Evolutionary conservation across 2,329 filamentous ascomycete genomes (phyloP), one percentile per base, ranked within the genome.

Genomic region (Penicillium sp.): DNA sequence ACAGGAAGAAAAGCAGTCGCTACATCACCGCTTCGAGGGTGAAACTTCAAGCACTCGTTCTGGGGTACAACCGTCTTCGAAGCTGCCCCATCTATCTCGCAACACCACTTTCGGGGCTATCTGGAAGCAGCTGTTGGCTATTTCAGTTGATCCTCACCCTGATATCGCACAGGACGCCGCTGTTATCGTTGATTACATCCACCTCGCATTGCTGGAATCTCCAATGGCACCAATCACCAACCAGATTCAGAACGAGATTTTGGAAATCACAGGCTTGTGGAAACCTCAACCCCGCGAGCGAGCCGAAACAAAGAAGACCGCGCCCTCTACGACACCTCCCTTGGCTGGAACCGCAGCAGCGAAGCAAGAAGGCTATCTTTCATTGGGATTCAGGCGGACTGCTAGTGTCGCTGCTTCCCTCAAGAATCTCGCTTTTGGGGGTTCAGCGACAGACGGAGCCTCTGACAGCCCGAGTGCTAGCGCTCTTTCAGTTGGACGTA

Each of bases 81-180:
- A 71, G 22, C 52, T 63, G 8, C 64, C 58, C 28, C 63, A 56
- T n/a, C 41, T 71, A 38, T 89, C 91, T 11, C 84, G 88, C 56
- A 93, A 95, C 64, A 95, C 90, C 0, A 88, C 95, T 14, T 96
- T 95, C 67, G 87, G 91, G 27, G 88, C 91, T 1, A 87, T 95
- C 54, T 99, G 93, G 93, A 93, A 95, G 67, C 88, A 96, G 63
- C 79, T 95, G 36, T 76, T 96, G 51, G 88, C 95, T 54, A 79
- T 97, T 68, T 92, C 89, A 37, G 89, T 95, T 14, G 93, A 99
- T 65, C 92, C 93, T 34, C 91, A 96, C 64, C 90, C 92, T 1
- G 92, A 97, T 64, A 88, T 97, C 29, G 88, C 95, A 55, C 81
- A 86, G 57, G 88, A 93, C 66, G 92, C 90, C 9, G 84, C 83